Percentiles rank a stretch among this genome's conserved stretches.
Conservation (phyloP, 2,329 filamentous ascomycete species). For the Aspergillus sp. region DNA sequence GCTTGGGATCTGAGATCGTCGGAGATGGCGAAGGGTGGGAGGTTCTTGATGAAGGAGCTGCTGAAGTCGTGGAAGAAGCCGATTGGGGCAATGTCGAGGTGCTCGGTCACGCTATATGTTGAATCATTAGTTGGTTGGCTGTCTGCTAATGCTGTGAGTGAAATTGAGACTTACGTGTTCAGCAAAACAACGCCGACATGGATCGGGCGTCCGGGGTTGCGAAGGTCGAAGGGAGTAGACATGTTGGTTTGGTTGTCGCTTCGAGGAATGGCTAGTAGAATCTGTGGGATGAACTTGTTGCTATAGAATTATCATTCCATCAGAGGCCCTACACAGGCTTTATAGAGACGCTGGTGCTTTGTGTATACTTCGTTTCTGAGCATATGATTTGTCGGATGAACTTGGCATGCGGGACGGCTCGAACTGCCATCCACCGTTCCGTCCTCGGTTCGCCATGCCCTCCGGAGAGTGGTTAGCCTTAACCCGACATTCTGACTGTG, state of each 20-base stretch:
- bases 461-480: neutral
- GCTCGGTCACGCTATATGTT: constrained; percentile 5
- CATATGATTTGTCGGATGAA: neutral
- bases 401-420: neutral
- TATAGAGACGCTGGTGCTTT: neutral
- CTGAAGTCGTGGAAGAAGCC: constrained; percentile 1
- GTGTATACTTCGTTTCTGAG: neutral
- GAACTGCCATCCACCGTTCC: constrained; percentile 3
- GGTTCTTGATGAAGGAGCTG: neutral
- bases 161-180: neutral
- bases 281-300: neutral
- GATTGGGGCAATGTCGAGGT: constrained; percentile 1
- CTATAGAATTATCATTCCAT: neutral
- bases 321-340: neutral
- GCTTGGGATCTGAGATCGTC: neutral
- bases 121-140: too few relatives aligned
- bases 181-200: constrained; percentile 4
- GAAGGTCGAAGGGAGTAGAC: neutral
- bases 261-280: neutral
- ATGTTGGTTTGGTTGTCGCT: neutral
- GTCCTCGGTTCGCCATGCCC: constrained; percentile 4
- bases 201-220: constrained; percentile 3
- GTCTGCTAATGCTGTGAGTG: too few relatives aligned
- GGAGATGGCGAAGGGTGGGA: neutral
- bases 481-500: too few relatives aligned